Evolutionary conservation across 495 filamentous ascomycete genomes (phyloP).

Genomic region (Penicillium pancosmium): DNA sequence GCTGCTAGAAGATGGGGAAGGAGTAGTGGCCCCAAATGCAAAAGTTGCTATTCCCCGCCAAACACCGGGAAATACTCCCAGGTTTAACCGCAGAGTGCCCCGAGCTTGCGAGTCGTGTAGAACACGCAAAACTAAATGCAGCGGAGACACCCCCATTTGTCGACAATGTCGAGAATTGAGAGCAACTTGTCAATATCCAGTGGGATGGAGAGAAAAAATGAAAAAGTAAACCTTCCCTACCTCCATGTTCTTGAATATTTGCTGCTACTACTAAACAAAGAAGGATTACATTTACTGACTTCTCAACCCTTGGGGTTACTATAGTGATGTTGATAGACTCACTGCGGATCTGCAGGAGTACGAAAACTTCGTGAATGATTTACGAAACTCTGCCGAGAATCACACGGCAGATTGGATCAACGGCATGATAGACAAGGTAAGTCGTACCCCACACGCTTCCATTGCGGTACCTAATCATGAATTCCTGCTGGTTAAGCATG

Average conservation of each 20-base stretch:
- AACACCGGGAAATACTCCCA: conserved; percentile 28
- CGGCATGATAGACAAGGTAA: conserved; percentile 41
- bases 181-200: conserved; percentile 55
- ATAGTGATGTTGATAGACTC: conserved; percentile 44
- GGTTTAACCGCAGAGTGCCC: conserved; percentile 48
- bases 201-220: conserved; percentile 61
- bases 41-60: conserved; percentile 56
- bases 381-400: conserved; percentile 33
- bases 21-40: conserved; percentile 8
- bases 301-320: not conserved
- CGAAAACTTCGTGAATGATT: conserved; percentile 49
- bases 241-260: not conserved
- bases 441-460: conserved; percentile 9
- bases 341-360: conserved; percentile 53
- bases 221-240: conserved; percentile 48
- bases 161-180: conserved; percentile 58
- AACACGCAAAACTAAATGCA: conserved; percentile 67
- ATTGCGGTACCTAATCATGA: not conserved
- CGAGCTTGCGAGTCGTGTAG: conserved; percentile 74
- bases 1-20: conserved; percentile 6
- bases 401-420: conserved; percentile 39
- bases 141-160: conserved; percentile 58
- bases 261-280: not conserved
- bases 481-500: conserved; percentile 9
- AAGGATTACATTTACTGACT: conserved; percentile 8